A percentile compares a stretch with the other conserved stretches of the same genome.
phyloP scores from a whole-genome alignment of 768 basidiomycete species.

The Termitomyces sp. region DNA sequence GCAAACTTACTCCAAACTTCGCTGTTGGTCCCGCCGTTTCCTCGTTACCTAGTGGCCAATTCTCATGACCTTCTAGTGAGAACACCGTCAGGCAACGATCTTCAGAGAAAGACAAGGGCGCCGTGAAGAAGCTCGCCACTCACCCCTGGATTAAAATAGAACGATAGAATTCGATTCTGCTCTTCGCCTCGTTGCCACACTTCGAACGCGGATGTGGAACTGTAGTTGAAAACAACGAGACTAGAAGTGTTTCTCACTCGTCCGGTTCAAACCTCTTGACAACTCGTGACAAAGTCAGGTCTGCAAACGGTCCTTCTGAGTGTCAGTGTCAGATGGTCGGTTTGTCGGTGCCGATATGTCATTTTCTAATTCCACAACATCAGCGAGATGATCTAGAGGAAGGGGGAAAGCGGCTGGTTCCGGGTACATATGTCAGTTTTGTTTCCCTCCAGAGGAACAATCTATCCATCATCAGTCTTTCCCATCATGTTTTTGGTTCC shows the following conservation, averaged over 20 bases:
- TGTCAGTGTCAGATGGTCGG: neutral
- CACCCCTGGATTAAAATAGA: neutral
- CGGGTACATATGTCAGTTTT: neutral
- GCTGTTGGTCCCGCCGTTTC: neutral
- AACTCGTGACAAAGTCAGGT: neutral
- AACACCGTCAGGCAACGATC: neutral
- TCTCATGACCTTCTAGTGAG: neutral
- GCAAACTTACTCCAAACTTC: neutral
- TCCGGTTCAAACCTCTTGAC: neutral
- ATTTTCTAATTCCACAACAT: neutral
- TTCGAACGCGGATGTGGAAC: too few relatives aligned
- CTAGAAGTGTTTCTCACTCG: neutral
- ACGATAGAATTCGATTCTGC: too few relatives aligned
- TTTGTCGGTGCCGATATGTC: neutral
- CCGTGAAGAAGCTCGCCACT: neutral
- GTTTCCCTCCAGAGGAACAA: neutral
- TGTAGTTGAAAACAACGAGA: neutral
- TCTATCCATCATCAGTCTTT: neutral
- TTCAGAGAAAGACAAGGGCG: neutral
- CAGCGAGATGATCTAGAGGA: neutral
- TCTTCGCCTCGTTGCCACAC: neutral
- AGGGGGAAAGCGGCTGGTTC: neutral
- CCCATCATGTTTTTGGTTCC: neutral
- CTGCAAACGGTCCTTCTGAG: neutral
- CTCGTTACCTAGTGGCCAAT: neutral